Conservation (phyloP, 192 early-diverging fungal genomes). For the Coemansia asiatica region DNA sequence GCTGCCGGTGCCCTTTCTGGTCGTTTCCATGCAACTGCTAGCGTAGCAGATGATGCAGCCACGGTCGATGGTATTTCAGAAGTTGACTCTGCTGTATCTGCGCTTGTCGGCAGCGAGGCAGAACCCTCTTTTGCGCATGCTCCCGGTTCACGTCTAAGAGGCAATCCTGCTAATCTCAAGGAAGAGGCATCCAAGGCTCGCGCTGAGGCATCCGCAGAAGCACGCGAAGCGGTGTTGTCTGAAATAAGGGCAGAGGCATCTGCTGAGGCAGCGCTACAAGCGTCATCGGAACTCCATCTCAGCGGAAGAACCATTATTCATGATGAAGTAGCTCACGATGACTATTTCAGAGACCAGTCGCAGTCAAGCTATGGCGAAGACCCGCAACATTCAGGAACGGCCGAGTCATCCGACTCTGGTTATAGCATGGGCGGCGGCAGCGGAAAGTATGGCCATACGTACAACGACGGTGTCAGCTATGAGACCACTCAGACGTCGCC, state of each 20-base stretch:
- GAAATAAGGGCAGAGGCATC: constrained; percentile 47
- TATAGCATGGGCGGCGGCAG: constrained; percentile 1
- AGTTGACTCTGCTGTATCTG: constrained; percentile 2
- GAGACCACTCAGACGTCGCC: constrained; percentile 13
- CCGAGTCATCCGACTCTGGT: constrained; percentile 4
- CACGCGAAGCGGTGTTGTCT: constrained; percentile 41
- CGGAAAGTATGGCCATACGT: constrained; percentile 23
- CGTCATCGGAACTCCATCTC: constrained; percentile 41
- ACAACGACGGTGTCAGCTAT: constrained; percentile 13
- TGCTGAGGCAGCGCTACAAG: constrained; percentile 37
- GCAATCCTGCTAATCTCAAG: constrained; percentile 4
- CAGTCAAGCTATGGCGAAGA: constrained; percentile 19
- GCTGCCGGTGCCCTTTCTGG: background rate
- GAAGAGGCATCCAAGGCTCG: constrained; percentile 31
- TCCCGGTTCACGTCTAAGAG: constrained; percentile 17
- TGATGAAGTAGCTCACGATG: constrained; percentile 28
- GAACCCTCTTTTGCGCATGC: constrained; percentile 14
- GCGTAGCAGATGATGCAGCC: background rate
- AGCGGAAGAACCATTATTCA: constrained; percentile 21
- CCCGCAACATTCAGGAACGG: background rate
- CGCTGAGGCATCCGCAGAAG: constrained; percentile 35
- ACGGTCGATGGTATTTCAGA: constrained; percentile 3
- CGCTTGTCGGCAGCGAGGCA: background rate
- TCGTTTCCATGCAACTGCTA: constrained; percentile 2
- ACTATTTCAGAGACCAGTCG: constrained; percentile 12